Percentiles rank a stretch among this genome's conserved stretches.
These are phyloP conservation scores for Lagerstroemia speciosa DNA, from an alignment of 345 rosid genomes.

Conservation along the genomic window DNA sequence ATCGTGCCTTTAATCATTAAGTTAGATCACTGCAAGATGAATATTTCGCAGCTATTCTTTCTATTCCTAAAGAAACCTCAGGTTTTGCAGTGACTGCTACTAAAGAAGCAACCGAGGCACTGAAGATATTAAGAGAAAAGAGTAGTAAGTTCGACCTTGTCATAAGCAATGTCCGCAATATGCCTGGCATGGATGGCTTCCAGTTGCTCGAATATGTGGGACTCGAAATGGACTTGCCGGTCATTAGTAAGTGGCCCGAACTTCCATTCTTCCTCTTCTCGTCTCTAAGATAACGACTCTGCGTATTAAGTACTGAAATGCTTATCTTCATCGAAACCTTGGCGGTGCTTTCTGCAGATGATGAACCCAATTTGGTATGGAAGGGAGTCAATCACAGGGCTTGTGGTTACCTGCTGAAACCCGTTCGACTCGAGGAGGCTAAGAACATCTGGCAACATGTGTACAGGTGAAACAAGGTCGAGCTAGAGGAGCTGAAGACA, in stretches of 20 bases:
- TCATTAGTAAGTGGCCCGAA: conserved; percentile 31
- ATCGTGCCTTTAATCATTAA: background rate
- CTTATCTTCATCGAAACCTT: conserved; percentile 6
- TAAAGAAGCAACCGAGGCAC: conserved; percentile 23
- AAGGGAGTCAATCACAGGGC: conserved; percentile 93
- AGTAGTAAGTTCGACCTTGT: conserved; percentile 29
- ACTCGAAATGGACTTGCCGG: conserved; percentile 49
- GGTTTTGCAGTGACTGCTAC: conserved; percentile 28
- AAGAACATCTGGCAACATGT: conserved; percentile 98
- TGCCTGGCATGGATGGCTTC: conserved; percentile 52
- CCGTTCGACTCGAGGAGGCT: conserved; percentile 81
- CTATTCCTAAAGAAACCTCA: background rate
- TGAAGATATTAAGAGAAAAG: conserved; percentile 31
- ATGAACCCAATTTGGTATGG: conserved; percentile 77
- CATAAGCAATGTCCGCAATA: conserved; percentile 37
- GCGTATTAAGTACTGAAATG: background rate
- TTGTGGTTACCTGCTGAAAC: conserved; percentile 85
- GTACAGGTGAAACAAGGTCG: conserved; percentile 49
- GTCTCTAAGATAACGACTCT: background rate
- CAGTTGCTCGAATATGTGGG: conserved; percentile 46
- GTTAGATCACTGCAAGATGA: background rate
- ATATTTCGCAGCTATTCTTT: conserved; percentile 2
- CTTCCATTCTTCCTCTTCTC: background rate
- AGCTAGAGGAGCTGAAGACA: conserved; percentile 27
- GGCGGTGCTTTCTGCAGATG: conserved; percentile 80